These are phyloP conservation scores for Naganishia randhawae DNA, from an alignment of 768 basidiomycete species.

Conservation along the genomic window DNA sequence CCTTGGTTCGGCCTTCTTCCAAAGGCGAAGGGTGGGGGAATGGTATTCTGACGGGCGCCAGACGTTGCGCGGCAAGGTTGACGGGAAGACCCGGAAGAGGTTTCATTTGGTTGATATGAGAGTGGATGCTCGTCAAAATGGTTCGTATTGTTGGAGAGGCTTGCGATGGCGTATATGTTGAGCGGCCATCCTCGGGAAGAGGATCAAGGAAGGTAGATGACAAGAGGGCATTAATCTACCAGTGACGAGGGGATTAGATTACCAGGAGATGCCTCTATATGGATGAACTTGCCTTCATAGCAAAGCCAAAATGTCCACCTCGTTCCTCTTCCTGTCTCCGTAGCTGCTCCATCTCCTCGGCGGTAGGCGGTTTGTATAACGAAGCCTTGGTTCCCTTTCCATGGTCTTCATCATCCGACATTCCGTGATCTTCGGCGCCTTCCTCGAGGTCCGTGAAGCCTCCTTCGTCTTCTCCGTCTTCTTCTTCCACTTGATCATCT, in stretches of 20 bases:
- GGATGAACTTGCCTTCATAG: slow-evolving; percentile 19
- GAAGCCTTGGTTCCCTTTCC: slow-evolving; percentile 34
- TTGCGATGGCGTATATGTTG: slow-evolving; percentile 27
- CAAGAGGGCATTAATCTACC: slow-evolving; percentile 49
- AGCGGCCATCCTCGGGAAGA: slow-evolving; percentile 12
- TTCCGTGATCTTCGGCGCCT: slow-evolving; percentile 13
- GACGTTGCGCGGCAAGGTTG: slow-evolving; percentile 57
- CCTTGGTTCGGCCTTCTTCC: slow-evolving; percentile 54
- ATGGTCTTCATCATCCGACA: slow-evolving; percentile 32
- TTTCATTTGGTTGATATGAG: slow-evolving; percentile 62
- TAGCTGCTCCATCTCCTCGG: slow-evolving; percentile 63
- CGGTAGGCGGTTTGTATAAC: slow-evolving; percentile 48
- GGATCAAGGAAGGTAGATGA: slow-evolving; percentile 40
- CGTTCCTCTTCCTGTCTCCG: slow-evolving; percentile 58
- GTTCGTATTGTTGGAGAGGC: slow-evolving; percentile 52
- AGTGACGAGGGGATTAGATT: slow-evolving; percentile 73
- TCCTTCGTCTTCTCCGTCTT: slow-evolving; percentile 14
- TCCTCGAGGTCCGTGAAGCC: slow-evolving; percentile 25
- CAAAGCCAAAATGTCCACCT: slow-evolving; percentile 25
- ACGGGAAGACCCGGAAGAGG: slow-evolving; percentile 63
- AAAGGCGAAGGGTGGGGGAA: slow-evolving; percentile 66
- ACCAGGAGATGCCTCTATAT: slow-evolving; percentile 58
- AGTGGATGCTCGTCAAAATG: slow-evolving; percentile 72
- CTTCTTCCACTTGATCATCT: slow-evolving; percentile 32
- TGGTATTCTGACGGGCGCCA: slow-evolving; percentile 56